Evolutionary conservation across 306 rosid species (phyloP).

Genomic region (Sphenostylis stenocarpa): DNA sequence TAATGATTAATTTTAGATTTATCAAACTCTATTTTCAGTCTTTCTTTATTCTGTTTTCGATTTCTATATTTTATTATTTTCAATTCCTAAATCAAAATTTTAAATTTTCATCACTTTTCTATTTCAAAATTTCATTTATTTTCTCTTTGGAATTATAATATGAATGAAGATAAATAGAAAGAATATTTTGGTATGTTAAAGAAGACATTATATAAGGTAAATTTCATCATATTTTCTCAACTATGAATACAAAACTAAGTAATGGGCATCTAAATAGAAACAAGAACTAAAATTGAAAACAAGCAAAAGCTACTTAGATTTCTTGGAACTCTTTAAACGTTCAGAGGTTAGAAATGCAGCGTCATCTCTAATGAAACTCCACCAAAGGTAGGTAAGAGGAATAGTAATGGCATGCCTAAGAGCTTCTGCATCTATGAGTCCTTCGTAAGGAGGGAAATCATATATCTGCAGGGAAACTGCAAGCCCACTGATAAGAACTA

Average conservation of each 20-base stretch:
- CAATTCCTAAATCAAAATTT: no score
- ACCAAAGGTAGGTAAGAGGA: constrained; percentile 75
- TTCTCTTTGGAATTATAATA: no score
- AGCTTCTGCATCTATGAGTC: constrained; percentile 70
- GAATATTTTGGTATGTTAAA: neutral
- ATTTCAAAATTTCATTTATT: no score
- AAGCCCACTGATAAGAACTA: constrained; percentile 56
- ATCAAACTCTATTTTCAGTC: no score
- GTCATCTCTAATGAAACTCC: constrained; percentile 84
- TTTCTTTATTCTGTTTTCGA: no score
- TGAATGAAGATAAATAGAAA: neutral
- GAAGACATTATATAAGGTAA: neutral
- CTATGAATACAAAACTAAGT: neutral
- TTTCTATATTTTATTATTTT: no score
- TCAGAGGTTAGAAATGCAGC: constrained; percentile 50
- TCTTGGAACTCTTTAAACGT: constrained; percentile 52
- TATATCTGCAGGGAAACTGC: constrained; percentile 63
- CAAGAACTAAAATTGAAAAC: neutral
- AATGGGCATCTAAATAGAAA: neutral
- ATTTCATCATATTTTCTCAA: neutral
- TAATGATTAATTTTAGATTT: no score
- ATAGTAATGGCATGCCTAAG: constrained; percentile 74
- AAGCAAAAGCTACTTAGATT: constrained; percentile 54
- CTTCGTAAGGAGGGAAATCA: constrained; percentile 72
- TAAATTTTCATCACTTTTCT: no score